These are phyloP conservation scores for Solanum bulbocastanum DNA, from an alignment of 257 asterid species.

Conservation along the genomic window DNA sequence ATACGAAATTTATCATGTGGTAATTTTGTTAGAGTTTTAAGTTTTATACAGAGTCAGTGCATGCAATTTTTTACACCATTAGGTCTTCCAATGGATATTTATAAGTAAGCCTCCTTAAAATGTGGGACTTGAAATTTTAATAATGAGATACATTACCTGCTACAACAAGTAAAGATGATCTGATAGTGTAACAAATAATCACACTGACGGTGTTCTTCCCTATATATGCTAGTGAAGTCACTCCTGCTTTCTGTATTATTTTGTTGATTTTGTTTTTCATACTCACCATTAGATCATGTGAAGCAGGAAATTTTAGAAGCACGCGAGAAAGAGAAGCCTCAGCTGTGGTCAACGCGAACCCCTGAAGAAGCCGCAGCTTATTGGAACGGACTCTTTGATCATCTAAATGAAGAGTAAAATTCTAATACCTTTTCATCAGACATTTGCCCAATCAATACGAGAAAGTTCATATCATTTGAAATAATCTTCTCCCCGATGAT, in stretches of 20 bases:
- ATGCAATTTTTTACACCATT: not conserved
- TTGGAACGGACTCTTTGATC: conserved; percentile 36
- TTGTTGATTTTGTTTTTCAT: not conserved
- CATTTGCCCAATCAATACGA: not conserved
- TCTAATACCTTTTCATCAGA: not conserved
- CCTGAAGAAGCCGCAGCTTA: conserved; percentile 33
- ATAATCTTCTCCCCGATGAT: not conserved
- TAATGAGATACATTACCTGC: not conserved
- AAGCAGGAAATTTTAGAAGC: conserved; percentile 16
- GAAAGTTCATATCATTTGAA: not conserved
- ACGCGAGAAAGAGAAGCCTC: conserved; percentile 39
- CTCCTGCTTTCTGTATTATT: not conserved
- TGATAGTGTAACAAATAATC: not conserved
- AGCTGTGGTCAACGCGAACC: conserved; percentile 48
- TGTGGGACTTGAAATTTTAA: not conserved
- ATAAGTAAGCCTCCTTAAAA: not conserved
- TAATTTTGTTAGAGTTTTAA: not conserved
- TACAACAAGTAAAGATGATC: not conserved
- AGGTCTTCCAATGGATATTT: not conserved
- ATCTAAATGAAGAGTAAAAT: conserved; percentile 20
- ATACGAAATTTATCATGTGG: not conserved
- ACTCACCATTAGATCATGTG: not conserved
- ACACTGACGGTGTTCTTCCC: not conserved
- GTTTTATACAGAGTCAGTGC: not conserved
- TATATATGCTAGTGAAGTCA: not conserved